Conservation (phyloP, 495 filamentous ascomycete species). For the Aspergillus cristatus region DNA sequence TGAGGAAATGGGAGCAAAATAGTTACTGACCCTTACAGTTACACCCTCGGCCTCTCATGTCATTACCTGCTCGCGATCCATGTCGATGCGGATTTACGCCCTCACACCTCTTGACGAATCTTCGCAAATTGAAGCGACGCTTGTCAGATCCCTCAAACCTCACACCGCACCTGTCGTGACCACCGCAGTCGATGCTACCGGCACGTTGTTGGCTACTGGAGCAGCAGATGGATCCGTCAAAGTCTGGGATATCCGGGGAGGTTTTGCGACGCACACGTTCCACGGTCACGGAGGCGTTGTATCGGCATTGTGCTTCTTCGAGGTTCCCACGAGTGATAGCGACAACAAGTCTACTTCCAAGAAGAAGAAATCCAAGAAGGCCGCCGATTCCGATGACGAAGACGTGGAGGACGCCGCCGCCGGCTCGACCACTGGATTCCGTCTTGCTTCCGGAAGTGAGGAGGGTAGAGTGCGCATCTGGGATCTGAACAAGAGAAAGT, state of each 20-base stretch:
- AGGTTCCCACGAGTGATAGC: conserved; percentile 41
- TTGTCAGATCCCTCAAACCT: conserved; percentile 77
- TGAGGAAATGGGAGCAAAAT: conserved; percentile 4
- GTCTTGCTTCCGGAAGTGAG: conserved; percentile 83
- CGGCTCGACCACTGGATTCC: conserved; percentile 48
- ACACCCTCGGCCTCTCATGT: conserved; percentile 82
- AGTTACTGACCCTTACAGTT: conserved; percentile 39
- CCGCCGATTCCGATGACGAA: conserved; percentile 26
- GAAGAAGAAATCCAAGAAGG: conserved; percentile 37
- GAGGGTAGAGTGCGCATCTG: conserved; percentile 88
- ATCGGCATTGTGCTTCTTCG: conserved; percentile 86
- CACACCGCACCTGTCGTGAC: conserved; percentile 83
- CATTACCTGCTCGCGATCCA: conserved; percentile 81
- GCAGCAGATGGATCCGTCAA: conserved; percentile 88
- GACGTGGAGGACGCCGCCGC: conserved; percentile 31
- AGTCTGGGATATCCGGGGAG: conserved; percentile 89
- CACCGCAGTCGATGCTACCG: conserved; percentile 69
- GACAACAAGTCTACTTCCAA: conserved; percentile 18
- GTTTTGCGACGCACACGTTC: conserved; percentile 91
- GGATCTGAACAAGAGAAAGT: conserved; percentile 76
- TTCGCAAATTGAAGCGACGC: conserved; percentile 50
- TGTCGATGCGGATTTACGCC: conserved; percentile 86
- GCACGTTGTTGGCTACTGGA: conserved; percentile 85
- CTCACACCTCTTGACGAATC: conserved; percentile 49
- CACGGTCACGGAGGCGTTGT: conserved; percentile 84